phyloP scores from a whole-genome alignment of 495 filamentous ascomycete species.

The Durotheca rogersii region DNA sequence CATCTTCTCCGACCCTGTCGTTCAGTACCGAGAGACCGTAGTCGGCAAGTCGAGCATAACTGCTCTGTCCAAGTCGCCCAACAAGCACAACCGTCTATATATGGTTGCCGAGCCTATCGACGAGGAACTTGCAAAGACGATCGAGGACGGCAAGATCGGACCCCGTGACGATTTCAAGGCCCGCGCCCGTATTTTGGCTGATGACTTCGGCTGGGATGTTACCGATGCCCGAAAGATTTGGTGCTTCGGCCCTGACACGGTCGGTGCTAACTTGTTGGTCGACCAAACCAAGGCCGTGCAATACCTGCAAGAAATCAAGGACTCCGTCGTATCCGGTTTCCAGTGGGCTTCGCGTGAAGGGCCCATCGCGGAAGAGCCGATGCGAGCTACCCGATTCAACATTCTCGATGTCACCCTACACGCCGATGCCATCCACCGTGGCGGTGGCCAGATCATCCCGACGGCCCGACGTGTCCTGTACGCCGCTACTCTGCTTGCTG shows the following conservation, averaged over 20 bases:
- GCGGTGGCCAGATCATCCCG: slow-evolving; percentile 98
- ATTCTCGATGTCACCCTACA: slow-evolving; percentile 99
- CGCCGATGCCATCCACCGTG: slow-evolving; percentile 99
- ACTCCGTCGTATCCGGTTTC: slow-evolving; percentile 99
- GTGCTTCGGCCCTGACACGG: slow-evolving; percentile 98
- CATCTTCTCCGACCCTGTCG: slow-evolving; percentile 93
- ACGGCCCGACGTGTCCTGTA: slow-evolving; percentile 97
- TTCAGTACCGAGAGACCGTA: slow-evolving; percentile 97
- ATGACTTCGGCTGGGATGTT: slow-evolving; percentile 99
- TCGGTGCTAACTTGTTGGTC: slow-evolving; percentile 95
- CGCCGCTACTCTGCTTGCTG: slow-evolving; percentile 85
- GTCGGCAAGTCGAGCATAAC: slow-evolving; percentile 79
- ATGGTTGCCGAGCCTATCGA: slow-evolving; percentile 83
- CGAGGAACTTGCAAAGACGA: slow-evolving; percentile 87
- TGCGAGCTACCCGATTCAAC: slow-evolving; percentile 97
- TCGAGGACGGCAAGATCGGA: slow-evolving; percentile 87
- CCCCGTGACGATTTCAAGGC: slow-evolving; percentile 99
- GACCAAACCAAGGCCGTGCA: slow-evolving; percentile 99
- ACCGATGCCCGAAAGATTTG: slow-evolving; percentile 99
- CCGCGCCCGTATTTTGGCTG: slow-evolving; percentile 92
- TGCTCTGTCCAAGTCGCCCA: slow-evolving; percentile 98
- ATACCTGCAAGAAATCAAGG: slow-evolving; percentile 99
- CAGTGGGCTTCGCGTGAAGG: slow-evolving; percentile 99
- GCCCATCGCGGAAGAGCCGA: slow-evolving; percentile 95
- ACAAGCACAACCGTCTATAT: slow-evolving; percentile 99